Evolutionary conservation across 2,329 filamentous ascomycete genomes (phyloP).

Genomic region (Annulohypoxylon truncatum): DNA sequence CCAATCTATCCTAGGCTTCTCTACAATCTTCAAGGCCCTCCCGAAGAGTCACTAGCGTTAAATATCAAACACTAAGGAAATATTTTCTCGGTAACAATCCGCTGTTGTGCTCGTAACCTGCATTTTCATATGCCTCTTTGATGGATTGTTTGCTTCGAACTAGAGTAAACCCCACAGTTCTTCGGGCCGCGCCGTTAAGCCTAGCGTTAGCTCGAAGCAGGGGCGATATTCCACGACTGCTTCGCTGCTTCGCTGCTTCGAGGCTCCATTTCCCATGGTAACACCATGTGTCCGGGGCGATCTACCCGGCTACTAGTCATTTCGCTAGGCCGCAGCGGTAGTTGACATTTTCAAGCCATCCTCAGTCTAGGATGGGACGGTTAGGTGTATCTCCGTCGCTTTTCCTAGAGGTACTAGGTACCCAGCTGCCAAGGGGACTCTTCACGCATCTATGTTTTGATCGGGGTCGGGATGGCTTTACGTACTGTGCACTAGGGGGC

Average conservation of each 20-base stretch:
- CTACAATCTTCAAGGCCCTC: background rate
- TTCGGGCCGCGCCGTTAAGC: constrained; percentile 37
- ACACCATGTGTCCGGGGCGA: constrained; percentile 28
- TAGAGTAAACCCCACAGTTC: constrained; percentile 6
- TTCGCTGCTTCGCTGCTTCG: constrained; percentile 8
- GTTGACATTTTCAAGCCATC: constrained; percentile 23
- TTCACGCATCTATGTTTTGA: background rate
- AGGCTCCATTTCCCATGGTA: constrained; percentile 21
- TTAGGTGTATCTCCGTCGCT: constrained; percentile 8
- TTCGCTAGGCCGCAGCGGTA: constrained; percentile 10
- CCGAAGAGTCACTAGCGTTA: background rate
- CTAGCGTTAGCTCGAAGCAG: constrained; percentile 22
- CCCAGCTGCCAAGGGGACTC: background rate
- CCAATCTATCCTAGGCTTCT: constrained; percentile 24
- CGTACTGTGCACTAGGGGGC: background rate
- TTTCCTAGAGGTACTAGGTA: background rate
- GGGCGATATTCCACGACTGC: constrained; percentile 3
- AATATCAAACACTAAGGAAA: constrained; percentile 28
- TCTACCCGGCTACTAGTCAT: constrained; percentile 24
- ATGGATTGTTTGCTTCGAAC: constrained; percentile 34
- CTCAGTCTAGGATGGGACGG: constrained; percentile 17
- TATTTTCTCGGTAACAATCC: constrained; percentile 33
- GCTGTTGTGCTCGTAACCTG: constrained; percentile 17
- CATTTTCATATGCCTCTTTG: background rate
- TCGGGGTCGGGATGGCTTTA: background rate